A percentile compares a stretch with the other conserved stretches of the same genome.
Evolutionary conservation across 176 grass and related monocot genomes (phyloP).

Genomic region (Thalia dealbata): DNA sequence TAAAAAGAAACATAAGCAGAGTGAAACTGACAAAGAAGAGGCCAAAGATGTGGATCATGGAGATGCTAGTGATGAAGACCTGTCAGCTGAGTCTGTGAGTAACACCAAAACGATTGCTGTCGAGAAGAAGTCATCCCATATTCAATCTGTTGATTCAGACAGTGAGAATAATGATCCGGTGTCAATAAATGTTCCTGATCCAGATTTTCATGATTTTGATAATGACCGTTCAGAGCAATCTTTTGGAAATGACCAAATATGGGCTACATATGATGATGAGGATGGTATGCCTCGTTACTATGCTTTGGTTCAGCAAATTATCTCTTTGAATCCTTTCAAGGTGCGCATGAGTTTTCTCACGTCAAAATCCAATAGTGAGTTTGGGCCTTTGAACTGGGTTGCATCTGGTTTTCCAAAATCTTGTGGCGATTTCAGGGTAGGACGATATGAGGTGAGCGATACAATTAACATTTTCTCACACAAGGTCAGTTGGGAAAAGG

Average conservation of each 20-base stretch:
- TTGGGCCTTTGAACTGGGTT: conserved; percentile 44
- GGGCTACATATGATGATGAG: conserved; percentile 68
- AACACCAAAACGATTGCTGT: background rate
- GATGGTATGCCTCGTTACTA: conserved; percentile 67
- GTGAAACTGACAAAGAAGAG: conserved; percentile 17
- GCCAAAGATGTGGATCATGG: conserved; percentile 1
- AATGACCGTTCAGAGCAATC: conserved; percentile 33
- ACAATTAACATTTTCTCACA: conserved; percentile 60
- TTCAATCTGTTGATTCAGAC: conserved; percentile 16
- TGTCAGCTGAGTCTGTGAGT: conserved; percentile 9
- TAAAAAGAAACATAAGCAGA: conserved; percentile 32
- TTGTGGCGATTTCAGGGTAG: conserved; percentile 47
- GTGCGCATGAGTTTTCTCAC: conserved; percentile 43
- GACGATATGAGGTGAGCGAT: conserved; percentile 34
- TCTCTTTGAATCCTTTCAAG: conserved; percentile 44
- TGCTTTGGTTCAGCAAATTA: conserved; percentile 46
- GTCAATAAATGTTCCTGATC: conserved; percentile 47
- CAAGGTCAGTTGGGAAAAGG: conserved; percentile 48
- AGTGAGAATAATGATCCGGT: conserved; percentile 29
- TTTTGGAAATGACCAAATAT: conserved; percentile 45
- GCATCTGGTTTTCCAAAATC: conserved; percentile 54
- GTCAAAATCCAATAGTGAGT: conserved; percentile 41
- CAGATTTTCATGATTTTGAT: conserved; percentile 71
- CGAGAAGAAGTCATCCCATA: conserved; percentile 16
- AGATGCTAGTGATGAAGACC: conserved; percentile 19